These are phyloP conservation scores for Lachnellula suecica DNA, from an alignment of 2,329 filamentous ascomycete species.

Conservation along the genomic window DNA sequence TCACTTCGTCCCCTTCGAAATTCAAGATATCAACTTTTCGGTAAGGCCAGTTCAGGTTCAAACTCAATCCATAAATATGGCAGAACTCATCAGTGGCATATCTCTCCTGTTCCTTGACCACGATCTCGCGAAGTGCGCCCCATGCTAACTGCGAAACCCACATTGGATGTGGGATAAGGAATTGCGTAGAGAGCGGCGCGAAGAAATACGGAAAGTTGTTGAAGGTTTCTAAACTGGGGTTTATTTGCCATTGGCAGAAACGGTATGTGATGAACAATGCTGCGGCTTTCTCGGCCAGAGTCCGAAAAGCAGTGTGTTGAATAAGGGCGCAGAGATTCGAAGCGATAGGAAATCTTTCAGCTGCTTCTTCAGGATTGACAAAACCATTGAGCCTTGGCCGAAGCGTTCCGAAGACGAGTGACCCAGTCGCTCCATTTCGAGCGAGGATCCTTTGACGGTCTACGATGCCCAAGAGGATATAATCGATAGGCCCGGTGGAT, in stretches of 20 bases:
- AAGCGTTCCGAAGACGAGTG: conserved; percentile 34
- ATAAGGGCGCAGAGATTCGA: conserved; percentile 32
- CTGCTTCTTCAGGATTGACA: conserved; percentile 29
- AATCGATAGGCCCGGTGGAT: conserved; percentile 35
- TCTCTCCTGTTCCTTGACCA: conserved; percentile 35
- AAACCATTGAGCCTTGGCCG: conserved; percentile 36
- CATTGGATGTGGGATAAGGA: conserved; percentile 34
- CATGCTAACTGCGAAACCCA: conserved; percentile 36
- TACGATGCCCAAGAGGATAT: conserved; percentile 36
- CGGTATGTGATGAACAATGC: conserved; percentile 22
- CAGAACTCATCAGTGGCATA: conserved; percentile 40
- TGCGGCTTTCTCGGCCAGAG: conserved; percentile 21
- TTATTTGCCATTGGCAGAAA: conserved; percentile 27
- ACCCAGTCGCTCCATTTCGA: conserved; percentile 26
- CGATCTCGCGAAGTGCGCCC: conserved; percentile 35
- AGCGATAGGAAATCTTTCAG: conserved; percentile 26
- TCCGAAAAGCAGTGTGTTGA: conserved; percentile 10
- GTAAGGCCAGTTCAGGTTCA: conserved; percentile 38
- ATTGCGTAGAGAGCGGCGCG: conserved; percentile 23
- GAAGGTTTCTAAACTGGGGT: conserved; percentile 18
- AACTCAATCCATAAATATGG: conserved; percentile 33
- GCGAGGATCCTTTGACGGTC: conserved; percentile 36
- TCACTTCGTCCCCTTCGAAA: conserved; percentile 22
- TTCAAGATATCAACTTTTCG: conserved; percentile 18
- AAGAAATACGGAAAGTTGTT: conserved; percentile 25